Evolutionary conservation across 352 stramenopile species (phyloP), one percentile per base, ranked within the genome.

Genomic region (Thalassiosira hispida): DNA sequence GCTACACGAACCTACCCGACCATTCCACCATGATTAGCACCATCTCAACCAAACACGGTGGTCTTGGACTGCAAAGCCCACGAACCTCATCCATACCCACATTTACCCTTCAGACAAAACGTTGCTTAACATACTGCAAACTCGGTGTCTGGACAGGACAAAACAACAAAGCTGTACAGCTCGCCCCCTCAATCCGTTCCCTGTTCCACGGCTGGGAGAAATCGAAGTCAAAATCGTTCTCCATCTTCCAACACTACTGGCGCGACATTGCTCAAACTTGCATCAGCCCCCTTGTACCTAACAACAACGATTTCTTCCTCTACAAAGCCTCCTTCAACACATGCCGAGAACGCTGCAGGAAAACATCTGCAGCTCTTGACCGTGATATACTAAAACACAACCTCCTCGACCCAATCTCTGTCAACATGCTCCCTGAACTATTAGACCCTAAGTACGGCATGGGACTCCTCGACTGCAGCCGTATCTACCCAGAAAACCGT

Each of bases 41-140:
- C 0, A 66, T 79, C 1, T 56, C 46, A 9, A 11, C 27, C 27
- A 31, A 7, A 1, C 25, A 73, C 4, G 70, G 70, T 12, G 70
- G 70, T 49, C 44, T 79, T 2, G 70, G 61, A 20, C 14, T 79
- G 5, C 31, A 65, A 38, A 60, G 67, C 51, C 60, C 70, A 27
- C 2, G 25, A 1, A 14, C 27, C 2, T 8, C 12, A 8, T 29
- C 61, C 27, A 73, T 79, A 18, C 70, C 70, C n/a, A 44, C 29
- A 1, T 59, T 79, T 6, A 59, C 73, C 2, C 27, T 73, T 3
- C 44, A 25, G 2, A 79, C 60, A 31, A 46, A 42, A n/a, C 57
- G 70, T 6, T 14, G 1, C 20, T 46, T 79, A 4, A 1, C 51
- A 3, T 69, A 69, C 35, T 16, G 40, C 20, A 62, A 14, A 7